phyloP scores from a whole-genome alignment of 768 basidiomycete genomes.

The Leccinum aurantiacum region DNA sequence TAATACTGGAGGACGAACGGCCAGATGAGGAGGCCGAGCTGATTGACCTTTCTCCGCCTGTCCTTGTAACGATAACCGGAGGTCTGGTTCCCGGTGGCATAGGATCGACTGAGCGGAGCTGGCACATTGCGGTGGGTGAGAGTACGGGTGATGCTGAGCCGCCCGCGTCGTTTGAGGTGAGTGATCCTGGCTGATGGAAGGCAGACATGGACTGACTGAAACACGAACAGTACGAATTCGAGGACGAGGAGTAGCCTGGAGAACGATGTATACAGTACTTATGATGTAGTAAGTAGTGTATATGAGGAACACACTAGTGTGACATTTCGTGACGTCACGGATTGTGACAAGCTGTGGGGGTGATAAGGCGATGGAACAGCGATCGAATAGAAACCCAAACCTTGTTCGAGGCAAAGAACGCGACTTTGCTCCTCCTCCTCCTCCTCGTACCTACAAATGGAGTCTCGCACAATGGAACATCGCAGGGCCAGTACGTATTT shows the following conservation, averaged over 20 bases:
- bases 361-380: constrained; percentile 24
- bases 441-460: constrained; percentile 32
- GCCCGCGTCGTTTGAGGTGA: constrained; percentile 82
- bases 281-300: not conserved
- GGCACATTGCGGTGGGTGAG: constrained; percentile 71
- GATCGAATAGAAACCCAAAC: not conserved
- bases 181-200: constrained; percentile 24
- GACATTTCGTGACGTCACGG: not conserved
- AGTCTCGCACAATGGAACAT: constrained; percentile 72
- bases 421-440: constrained; percentile 4
- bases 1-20: constrained; percentile 75
- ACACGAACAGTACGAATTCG: constrained; percentile 69
- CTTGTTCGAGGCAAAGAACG: constrained; percentile 15
- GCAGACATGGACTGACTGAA: constrained; percentile 20
- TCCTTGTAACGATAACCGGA: constrained; percentile 24
- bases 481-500: constrained; percentile 65
- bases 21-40: constrained; percentile 74
- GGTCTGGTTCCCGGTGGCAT: constrained; percentile 32
- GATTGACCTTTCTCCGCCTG: constrained; percentile 58
- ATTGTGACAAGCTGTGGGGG: constrained; percentile 9
- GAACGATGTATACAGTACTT: not conserved
- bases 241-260: constrained; percentile 47
- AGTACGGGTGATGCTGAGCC: constrained; percentile 69
- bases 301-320: not conserved
- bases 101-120: constrained; percentile 27